Base-by-base conservation (phyloP, 2,329 filamentous ascomycete genomes). In the Neofusicoccum ribis region DNA sequence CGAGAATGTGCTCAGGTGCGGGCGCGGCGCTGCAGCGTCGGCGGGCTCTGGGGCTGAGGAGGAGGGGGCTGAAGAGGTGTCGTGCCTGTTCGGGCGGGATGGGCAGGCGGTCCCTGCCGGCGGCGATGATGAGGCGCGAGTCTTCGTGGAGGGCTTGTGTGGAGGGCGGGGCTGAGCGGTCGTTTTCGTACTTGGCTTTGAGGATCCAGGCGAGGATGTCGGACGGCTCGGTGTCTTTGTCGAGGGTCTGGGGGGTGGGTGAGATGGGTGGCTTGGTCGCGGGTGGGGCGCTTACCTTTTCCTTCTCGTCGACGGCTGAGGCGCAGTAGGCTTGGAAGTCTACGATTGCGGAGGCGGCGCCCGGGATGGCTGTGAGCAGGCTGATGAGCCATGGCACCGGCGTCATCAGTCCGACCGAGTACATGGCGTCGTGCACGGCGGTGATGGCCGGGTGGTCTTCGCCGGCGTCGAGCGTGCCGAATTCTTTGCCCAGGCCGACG, bases 171-270 rank as follows among this genome's bases (percentile, higher is more conserved):
- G 76, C 78, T 1, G 74, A 75, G 3, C 69, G 64, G 20, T 79
- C 76, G 17, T 75, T 75, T 11, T 80, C 76, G 9, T 74, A 71
- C 3, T 75, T 68, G 5, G 78, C 76, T 63, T 79, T 79, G 12
- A 80, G 49, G 5, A 81, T 67, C 79, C 78, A 81, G 0, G 77
- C 77, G 12, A 78, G 67, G 37, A 81, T 72, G 65, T 80, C 78
- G 43, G 69, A 67, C 0, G 76, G 77, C 11, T 73, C 47, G 6
- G 76, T 69, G 5, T 76, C 68, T 9, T 44, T 50, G 36, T 69
- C 37, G 23, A 36, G 14, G 5, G 37, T 59, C 54, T 59, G 2
- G 20, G 2, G 20, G 36, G n/a, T 8, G 15, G 23, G n/a, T n/a
- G 17, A 43, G 1, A 2, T 17, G 5, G 66, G 31, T 20, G 12